Base-by-base conservation (phyloP, 2,329 filamentous ascomycete species). In the Alternaria atra region DNA sequence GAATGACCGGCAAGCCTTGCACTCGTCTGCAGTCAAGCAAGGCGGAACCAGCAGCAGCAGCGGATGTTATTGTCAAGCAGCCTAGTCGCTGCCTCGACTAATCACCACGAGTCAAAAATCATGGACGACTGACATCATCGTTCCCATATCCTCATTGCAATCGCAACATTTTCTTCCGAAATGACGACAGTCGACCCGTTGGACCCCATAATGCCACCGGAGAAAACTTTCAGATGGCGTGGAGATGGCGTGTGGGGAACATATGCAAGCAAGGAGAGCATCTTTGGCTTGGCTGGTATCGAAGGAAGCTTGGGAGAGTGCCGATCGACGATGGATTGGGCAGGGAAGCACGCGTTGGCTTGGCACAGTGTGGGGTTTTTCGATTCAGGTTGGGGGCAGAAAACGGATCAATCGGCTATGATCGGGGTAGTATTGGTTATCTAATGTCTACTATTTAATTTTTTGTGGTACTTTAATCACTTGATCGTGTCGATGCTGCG, bases 261-360 rank as follows among this genome's bases (percentile, higher is more conserved):
- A 27, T 25, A 2, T 42, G 30, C 46, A 50, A 37, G 20, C 46
- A 50, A 50, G 46, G 46, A 50, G 30, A 50, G 32, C 5, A 37
- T 27, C 46, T 50, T 50, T 35, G 32, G 46, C 46, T 50, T 50
- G 46, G 46, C 32, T 37, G 20, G 32, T 35, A 13, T 37, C 25
- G 20, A 25, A 50, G 46, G 32, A 50, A 50, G 32, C 46, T 50
- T 50, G 46, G 46, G 46, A 23, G 34, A 4, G 20, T 50, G 46
- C 32, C 32, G 46, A 50, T 50, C 46, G 46, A 13, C 35, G 30
- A 27, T 37, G 30, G 46, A 50, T 27, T 20, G 50, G 55, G 48
- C 32, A 58, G 44, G 30, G 25, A 43, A 46, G 55, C 55, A 58
- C 48, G 32, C 50, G 55, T 29, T 34, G 29, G 39, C 54, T 57